Evolutionary conservation across 2,329 filamentous ascomycete genomes (phyloP).

Genomic region (Botrytis fabae): DNA sequence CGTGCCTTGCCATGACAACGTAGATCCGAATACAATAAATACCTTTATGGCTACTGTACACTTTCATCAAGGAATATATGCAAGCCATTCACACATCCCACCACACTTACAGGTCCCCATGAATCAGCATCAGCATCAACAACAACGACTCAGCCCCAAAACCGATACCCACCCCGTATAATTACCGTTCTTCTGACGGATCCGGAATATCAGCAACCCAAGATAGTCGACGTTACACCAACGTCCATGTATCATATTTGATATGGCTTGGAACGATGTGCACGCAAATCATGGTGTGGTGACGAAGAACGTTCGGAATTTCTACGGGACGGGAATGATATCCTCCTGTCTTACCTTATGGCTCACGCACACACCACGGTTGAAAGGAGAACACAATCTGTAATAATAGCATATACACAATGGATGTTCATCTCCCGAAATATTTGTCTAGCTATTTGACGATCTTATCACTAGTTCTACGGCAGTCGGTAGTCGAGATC

Average conservation of each 20-base stretch:
- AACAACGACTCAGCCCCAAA: conserved; percentile 22
- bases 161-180: conserved; percentile 2
- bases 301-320: conserved; percentile 2
- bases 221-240: conserved; percentile 9
- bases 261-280: conserved; percentile 5
- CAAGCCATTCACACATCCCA: conserved; percentile 14
- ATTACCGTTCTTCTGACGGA: conserved; percentile 8
- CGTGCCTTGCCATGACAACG: background rate
- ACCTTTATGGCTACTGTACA: background rate
- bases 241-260: conserved; percentile 13
- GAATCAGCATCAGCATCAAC: conserved; percentile 7
- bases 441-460: background rate
- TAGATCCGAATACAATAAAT: background rate
- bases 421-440: background rate
- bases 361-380: conserved; percentile 3
- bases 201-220: conserved; percentile 2
- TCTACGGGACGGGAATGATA: background rate
- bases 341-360: conserved; percentile 7
- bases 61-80: background rate
- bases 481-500: background rate
- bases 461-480: background rate
- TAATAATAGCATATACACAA: conserved; percentile 1
- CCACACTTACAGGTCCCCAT: conserved; percentile 13
- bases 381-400: conserved; percentile 1
- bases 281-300: background rate